A percentile compares a stretch with the other conserved stretches of the same genome.
phyloP scores from a whole-genome alignment of 129 eudicot species.

The Ambrosia artemisiifolia region DNA sequence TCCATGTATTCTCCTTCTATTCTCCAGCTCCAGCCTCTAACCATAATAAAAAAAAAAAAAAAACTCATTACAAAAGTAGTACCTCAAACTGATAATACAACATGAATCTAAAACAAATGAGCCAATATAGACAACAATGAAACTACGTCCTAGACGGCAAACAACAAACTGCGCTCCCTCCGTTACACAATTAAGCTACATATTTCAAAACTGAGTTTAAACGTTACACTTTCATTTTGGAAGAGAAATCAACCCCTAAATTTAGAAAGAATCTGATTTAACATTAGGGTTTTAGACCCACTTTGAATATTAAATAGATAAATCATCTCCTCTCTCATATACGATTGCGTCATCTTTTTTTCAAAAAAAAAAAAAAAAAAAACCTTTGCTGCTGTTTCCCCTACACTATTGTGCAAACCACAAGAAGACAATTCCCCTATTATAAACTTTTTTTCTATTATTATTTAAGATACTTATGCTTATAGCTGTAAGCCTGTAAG shows the following conservation, averaged over 20 bases:
- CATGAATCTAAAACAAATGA: neutral
- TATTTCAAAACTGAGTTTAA: neutral
- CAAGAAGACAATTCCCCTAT: neutral
- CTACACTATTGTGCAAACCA: neutral
- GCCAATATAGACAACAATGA: neutral
- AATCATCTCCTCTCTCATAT: neutral
- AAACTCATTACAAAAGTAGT: neutral
- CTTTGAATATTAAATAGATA: neutral
- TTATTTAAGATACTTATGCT: neutral
- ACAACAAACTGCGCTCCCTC: too few relatives aligned
- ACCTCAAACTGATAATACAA: neutral
- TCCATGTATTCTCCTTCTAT: constrained; percentile 68
- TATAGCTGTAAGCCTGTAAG: neutral
- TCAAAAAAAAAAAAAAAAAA: too few relatives aligned
- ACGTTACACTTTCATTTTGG: neutral
- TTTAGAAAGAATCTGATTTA: neutral
- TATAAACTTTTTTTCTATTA: neutral
- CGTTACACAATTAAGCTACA: neutral
- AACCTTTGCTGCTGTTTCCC: too few relatives aligned
- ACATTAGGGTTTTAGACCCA: neutral
- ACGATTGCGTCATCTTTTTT: neutral
- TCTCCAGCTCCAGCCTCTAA: constrained; percentile 88
- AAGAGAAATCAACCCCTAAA: neutral
- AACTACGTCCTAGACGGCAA: too few relatives aligned
- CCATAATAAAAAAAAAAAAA: constrained; percentile 13